These are phyloP conservation scores for Lactarius sanguifluus DNA, from an alignment of 768 basidiomycete species.

Conservation along the genomic window DNA sequence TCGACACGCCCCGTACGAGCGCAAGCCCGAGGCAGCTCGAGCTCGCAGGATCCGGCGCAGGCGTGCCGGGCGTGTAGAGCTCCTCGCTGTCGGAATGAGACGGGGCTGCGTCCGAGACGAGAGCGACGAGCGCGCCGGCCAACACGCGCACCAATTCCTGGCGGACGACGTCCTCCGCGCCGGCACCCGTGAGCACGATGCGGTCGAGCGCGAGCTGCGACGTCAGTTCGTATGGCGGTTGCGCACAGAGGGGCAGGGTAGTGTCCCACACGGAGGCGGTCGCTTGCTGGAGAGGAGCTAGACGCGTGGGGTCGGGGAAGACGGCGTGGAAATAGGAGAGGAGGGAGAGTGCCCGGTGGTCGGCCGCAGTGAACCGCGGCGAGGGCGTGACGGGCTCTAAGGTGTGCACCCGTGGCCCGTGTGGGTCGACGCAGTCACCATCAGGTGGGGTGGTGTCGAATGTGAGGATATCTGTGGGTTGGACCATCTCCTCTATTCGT, in stretches of 20 bases:
- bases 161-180: constrained; percentile 73
- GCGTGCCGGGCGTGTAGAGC: constrained; percentile 58
- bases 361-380: constrained; percentile 55
- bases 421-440: neutral
- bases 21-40: constrained; percentile 77
- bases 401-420: constrained; percentile 39
- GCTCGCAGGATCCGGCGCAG: constrained; percentile 54
- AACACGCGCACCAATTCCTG: constrained; percentile 70
- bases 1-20: constrained; percentile 55
- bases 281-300: constrained; percentile 26
- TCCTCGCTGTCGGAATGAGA: constrained; percentile 32
- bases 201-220: constrained; percentile 55
- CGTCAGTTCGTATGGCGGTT: constrained; percentile 71
- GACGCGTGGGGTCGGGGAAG: constrained; percentile 36
- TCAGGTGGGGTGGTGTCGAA: constrained; percentile 34
- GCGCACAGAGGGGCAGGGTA: constrained; percentile 61
- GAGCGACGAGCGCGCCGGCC: constrained; percentile 77
- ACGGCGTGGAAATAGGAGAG: constrained; percentile 76
- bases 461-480: constrained; percentile 61
- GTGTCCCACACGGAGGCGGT: constrained; percentile 63
- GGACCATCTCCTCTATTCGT: constrained; percentile 65
- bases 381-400: constrained; percentile 49
- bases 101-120: constrained; percentile 45
- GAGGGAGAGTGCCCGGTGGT: constrained; percentile 66
- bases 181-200: constrained; percentile 69